A percentile compares a stretch with the other conserved stretches of the same genome.
Conservation (phyloP, 23 red algal genomes). For the Gracilaria domingensis region DNA sequence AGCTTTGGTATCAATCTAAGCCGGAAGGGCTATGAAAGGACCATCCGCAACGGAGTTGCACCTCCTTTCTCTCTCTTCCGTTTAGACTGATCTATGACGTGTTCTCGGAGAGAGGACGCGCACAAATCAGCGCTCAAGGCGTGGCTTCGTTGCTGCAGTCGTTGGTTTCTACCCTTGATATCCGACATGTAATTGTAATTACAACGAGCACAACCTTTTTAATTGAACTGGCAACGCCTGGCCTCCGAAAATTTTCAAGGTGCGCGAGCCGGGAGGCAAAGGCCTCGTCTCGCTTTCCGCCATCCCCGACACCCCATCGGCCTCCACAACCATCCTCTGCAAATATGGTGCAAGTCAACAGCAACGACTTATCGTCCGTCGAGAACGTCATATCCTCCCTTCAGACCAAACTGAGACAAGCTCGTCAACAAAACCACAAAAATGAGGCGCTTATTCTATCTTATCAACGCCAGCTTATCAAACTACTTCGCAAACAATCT, state of each 20-base stretch:
- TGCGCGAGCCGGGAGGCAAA: too few species aligned
- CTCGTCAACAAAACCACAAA: background rate
- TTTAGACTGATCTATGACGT: background rate
- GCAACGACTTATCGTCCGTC: background rate
- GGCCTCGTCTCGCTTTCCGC: too few species aligned
- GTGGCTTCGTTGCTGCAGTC: too few species aligned
- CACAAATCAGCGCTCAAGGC: background rate
- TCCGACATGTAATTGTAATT: too few species aligned
- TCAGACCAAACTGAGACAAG: background rate
- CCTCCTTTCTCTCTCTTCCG: too few species aligned
- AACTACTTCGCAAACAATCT: background rate
- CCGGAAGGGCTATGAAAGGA: too few species aligned
- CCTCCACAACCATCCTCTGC: background rate
- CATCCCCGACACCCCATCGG: background rate
- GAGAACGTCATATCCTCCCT: background rate
- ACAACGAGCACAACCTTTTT: too few species aligned
- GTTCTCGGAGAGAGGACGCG: background rate
- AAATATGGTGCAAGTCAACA: background rate
- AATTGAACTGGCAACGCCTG: too few species aligned
- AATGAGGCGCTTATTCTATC: constrained; percentile 7
- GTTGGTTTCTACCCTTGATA: too few species aligned
- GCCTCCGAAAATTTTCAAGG: too few species aligned
- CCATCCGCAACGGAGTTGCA: too few species aligned
- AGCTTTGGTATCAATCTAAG: too few species aligned
- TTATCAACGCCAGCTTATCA: constrained; percentile 1